Evolutionary conservation across 2,329 filamentous ascomycete genomes (phyloP), one percentile per base, ranked within the genome.

Genomic region (Zarea fungicola): DNA sequence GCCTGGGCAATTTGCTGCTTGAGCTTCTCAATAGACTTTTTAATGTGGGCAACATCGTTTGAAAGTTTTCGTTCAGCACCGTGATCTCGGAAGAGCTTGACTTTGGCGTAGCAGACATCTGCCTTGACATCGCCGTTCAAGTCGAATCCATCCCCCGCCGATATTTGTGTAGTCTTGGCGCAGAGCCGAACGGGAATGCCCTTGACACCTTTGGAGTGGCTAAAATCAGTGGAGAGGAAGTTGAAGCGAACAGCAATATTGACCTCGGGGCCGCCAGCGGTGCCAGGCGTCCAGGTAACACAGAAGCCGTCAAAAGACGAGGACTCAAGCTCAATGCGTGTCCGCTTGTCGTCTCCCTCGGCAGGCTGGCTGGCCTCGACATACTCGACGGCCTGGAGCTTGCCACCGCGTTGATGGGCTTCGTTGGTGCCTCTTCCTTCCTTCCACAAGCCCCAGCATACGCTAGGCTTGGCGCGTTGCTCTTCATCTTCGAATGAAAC

Each of bases 171-270:
- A 0, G 93, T 97, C 68, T 97, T 97, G 13, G 91, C 84, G 65
- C 92, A 97, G 1, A 97, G 77, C 48, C 93, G 77, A 5, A 99
- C 91, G 0, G 93, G 92, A 55, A 97, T 96, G 29, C 93, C 93
- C 68, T 97, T 99, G 42, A 99, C 93, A 39, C 93, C 93, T 63
- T 99, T 99, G 9, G 93, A 97, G 63, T 97, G 93, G 65, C 92
- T 97, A 64, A 97, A 99, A 64, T 99, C 93, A 8, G 93, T 99
- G 1, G 93, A 99, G 1, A 99, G 75, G 63, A 99, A 99, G 70
- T 99, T 99, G 76, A 97, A 99, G 39, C 93, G 87, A 11, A 97
- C 89, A 8, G 90, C 87, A 49, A 99, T 82, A 42, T 83, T 87
- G 65, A 90, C 93, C 59, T 96, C 90, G 4, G 85, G 73, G 0